A percentile compares a stretch with the other conserved stretches of the same genome.
phyloP scores from a whole-genome alignment of 306 rosid genomes.

The Dryas alaskensis region DNA sequence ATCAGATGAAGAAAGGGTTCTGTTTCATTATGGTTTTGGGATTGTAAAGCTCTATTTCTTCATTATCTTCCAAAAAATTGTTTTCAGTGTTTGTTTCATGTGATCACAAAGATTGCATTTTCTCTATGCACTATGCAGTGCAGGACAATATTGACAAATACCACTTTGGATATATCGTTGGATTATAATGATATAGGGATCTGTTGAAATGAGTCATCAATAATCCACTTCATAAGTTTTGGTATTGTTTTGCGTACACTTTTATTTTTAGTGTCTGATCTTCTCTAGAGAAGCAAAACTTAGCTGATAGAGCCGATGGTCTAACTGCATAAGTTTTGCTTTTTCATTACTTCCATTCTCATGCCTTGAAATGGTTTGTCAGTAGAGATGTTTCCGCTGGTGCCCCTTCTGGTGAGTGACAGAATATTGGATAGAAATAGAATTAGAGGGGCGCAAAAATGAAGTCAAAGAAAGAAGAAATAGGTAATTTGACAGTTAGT shows the following conservation, averaged over 20 bases:
- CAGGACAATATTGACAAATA: neutral
- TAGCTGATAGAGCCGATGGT: too few relatives aligned
- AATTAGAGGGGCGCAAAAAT: too few relatives aligned
- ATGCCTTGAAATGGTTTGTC: conserved; percentile 6
- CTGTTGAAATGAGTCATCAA: conserved; percentile 1
- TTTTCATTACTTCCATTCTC: neutral
- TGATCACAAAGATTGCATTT: neutral
- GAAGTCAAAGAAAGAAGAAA: too few relatives aligned
- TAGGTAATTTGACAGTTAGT: too few relatives aligned
- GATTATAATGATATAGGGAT: neutral
- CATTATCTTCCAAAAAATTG: neutral
- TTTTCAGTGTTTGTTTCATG: neutral
- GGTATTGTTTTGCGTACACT: too few relatives aligned
- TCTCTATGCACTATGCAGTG: neutral
- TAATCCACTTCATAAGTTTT: neutral
- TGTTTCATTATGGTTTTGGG: neutral
- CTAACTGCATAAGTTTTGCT: too few relatives aligned
- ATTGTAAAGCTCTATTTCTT: neutral
- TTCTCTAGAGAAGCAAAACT: too few relatives aligned
- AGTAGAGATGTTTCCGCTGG: too few relatives aligned
- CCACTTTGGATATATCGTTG: neutral
- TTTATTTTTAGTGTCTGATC: too few relatives aligned
- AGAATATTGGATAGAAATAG: too few relatives aligned
- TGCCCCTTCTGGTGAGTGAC: too few relatives aligned
- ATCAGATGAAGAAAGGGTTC: neutral